Percentiles rank a stretch among this genome's conserved stretches.
Conservation (phyloP, 2,329 filamentous ascomycete genomes). For the Botrytis elliptica region DNA sequence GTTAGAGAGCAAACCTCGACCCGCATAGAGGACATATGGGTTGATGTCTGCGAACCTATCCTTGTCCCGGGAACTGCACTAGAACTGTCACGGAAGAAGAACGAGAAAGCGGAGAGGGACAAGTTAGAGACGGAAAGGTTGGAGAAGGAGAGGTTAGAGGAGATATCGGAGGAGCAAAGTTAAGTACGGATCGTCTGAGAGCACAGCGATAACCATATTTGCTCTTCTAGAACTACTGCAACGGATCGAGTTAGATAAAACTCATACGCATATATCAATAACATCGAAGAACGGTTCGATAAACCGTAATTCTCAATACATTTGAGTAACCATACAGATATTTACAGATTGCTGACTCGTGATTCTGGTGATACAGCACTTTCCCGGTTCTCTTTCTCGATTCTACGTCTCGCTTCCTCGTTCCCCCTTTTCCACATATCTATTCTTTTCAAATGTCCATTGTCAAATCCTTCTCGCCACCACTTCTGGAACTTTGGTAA, state of each 20-base stretch:
- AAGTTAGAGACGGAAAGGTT: too few species aligned
- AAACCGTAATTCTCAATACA: background rate
- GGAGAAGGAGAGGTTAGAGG: background rate
- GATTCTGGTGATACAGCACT: constrained; percentile 1
- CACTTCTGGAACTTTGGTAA: constrained; percentile 47
- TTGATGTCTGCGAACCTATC: background rate
- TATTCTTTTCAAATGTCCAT: constrained; percentile 55
- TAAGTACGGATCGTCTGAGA: background rate
- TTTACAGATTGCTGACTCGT: background rate
- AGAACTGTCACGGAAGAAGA: background rate
- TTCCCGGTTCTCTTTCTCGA: constrained; percentile 16
- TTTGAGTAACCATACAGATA: background rate
- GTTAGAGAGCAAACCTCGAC: background rate
- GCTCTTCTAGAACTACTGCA: too few species aligned
- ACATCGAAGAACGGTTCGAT: background rate
- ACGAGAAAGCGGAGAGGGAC: background rate
- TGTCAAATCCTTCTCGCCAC: constrained; percentile 53
- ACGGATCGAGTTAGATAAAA: background rate
- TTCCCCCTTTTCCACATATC: constrained; percentile 58
- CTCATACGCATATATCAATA: background rate
- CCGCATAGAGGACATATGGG: background rate
- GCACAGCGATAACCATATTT: background rate
- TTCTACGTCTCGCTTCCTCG: constrained; percentile 38
- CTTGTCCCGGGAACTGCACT: background rate
- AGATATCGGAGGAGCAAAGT: background rate